Conservation (phyloP, 2,329 filamentous ascomycete genomes). For the Rhynchosporium graminicola region DNA sequence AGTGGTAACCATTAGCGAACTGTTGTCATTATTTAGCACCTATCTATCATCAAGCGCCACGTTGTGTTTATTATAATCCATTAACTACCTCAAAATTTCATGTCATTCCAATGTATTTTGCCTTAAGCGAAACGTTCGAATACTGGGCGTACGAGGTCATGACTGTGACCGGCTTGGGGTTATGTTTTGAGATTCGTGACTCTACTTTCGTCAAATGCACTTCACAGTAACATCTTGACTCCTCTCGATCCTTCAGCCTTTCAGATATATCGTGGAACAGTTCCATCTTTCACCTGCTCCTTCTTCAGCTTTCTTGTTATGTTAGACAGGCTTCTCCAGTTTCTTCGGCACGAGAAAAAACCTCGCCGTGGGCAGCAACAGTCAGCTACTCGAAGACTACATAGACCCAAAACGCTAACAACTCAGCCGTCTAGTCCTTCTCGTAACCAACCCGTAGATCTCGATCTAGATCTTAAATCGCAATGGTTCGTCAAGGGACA, state of each 20-base stretch:
- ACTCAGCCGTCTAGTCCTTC: constrained; percentile 25
- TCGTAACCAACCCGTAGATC: constrained; percentile 26
- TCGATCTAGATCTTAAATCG: constrained; percentile 39
- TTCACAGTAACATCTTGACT: not conserved
- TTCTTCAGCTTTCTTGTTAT: not conserved
- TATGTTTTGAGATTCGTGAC: not conserved
- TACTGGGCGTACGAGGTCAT: not conserved
- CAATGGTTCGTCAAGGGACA: constrained; percentile 38
- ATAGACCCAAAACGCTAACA: constrained; percentile 23
- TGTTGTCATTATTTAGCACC: constrained; percentile 2
- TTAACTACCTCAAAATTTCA: not conserved
- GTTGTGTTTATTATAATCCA: not conserved
- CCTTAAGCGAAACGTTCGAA: not conserved
- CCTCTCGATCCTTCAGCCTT: not conserved
- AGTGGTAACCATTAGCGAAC: constrained; percentile 33
- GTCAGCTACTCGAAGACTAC: not conserved
- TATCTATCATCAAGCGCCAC: not conserved
- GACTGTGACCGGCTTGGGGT: not conserved
- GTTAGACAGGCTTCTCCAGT: constrained; percentile 9
- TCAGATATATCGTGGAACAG: not conserved
- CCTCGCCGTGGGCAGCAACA: not conserved
- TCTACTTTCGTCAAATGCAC: not conserved
- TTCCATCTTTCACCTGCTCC: not conserved
- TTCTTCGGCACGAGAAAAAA: not conserved
- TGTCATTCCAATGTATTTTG: not conserved